Evolutionary conservation across 768 basidiomycete genomes (phyloP), one percentile per base, ranked within the genome.

Genomic region (Gloeopeniophorella convolvens): DNA sequence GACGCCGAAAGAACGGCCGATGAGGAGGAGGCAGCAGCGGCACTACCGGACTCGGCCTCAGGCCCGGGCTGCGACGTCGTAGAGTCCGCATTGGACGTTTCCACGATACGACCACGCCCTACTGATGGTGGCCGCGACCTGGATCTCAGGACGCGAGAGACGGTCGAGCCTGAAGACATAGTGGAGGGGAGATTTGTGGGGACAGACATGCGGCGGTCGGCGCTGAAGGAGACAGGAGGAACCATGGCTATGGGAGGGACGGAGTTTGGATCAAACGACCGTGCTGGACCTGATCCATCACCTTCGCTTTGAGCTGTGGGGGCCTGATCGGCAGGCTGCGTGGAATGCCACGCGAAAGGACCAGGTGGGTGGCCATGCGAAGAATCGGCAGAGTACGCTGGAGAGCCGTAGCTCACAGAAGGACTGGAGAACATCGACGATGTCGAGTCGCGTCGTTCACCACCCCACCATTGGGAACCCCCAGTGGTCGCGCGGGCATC

Each of bases 171-270:
- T 28, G 73, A 63, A 23, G 75, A 66, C 54, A 73, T 73, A 62
- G 81, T 79, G 48, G 70, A 70, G 42, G 62, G 55, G 35, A 65
- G 50, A 41, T 65, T 61, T 31, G 59, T 59, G 45, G 85, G 83
- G 35, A 83, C 80, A 20, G 87, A 89, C 82, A 87, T 83, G 60
- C 87, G 74, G 50, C 87, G 78, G 69, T 89, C 85, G 36, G 75
- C 70, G 32, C 72, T 60, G 58, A 79, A 83, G 64, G 73, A 67
- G 45, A 78, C 72, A 52, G 80, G 75, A 41, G 82, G 79, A 57
- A 80, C 76, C 68, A 81, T 60, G 32, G 51, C 56, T 46, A 60
- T 59, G 32, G 72, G 70, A 42, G 63, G 58, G 55, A 52, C 50
- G 47, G 55, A 45, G 46, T 63, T 69, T 60, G 72, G 72, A 65